Base-by-base conservation (phyloP, 1,139 yeast species). In the Kodamaea plutei region DNA sequence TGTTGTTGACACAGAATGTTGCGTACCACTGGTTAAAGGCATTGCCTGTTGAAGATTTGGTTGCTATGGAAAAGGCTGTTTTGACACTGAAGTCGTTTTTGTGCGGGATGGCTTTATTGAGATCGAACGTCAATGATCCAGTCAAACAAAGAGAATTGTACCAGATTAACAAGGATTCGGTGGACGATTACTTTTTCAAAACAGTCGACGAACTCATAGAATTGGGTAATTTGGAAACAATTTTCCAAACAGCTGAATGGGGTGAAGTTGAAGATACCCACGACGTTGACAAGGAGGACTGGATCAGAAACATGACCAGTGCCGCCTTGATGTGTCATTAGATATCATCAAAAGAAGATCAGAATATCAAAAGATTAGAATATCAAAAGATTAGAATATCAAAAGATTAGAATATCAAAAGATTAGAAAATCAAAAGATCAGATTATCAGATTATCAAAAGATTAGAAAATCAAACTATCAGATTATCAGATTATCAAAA, bases 181-280 rank as follows among this genome's bases (percentile, higher is more conserved):
- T 47, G 4, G 54, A 48, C 4, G 52, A 55, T 2, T 52, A 56
- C 41, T 66, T 43, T 47, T 50, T 52, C 42, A 61, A 53, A 36
- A 41, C 79, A 2, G 60, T 87, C 11, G 89, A 82, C 33, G 87
- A 87, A 39, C 70, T 89, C 20, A 80, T 91, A 1, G 77, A 76
- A 49, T 72, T 84, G 39, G 91, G 89, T 8, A 79, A 83, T 35
- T 65, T 91, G 47, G 98, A 91, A 53, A 81, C 82, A 5, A 79
- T 81, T 29, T 76, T 75, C 56, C 98, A 91, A 58, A 84, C 95
- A 16, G 78, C 76, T 23, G 73, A 79, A 49, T 91, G 98, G 98
- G 98, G 98, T 23, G 96, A 91, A 56, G 97, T 91, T 15, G 98
- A 91, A 61, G 98, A 91, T 50, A 88, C 97, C 4, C 98, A 91